Evolutionary conservation across 2,329 filamentous ascomycete genomes (phyloP).

Genomic region (Colletotrichum brevisporum): DNA sequence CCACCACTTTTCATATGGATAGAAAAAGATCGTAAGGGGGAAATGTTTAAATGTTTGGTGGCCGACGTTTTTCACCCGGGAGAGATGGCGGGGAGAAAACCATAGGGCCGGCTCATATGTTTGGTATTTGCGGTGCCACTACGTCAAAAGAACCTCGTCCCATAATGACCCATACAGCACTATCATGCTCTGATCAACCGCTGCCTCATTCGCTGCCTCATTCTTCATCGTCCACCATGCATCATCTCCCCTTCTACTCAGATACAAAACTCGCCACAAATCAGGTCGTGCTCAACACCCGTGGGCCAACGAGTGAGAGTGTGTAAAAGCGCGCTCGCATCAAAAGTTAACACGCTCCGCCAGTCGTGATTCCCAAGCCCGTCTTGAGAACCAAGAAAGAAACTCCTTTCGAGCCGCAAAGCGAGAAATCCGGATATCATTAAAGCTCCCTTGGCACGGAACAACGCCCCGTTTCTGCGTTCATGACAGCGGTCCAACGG

Average conservation of each 20-base stretch:
- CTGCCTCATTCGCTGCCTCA: background rate
- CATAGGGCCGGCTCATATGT: slow-evolving; percentile 10
- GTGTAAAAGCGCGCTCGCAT: slow-evolving; percentile 24
- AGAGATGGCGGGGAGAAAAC: background rate
- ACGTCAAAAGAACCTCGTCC: slow-evolving; percentile 6
- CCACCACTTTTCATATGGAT: slow-evolving; percentile 15
- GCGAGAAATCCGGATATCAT: slow-evolving; percentile 42
- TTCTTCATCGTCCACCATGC: slow-evolving; percentile 20
- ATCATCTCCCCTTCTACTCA: slow-evolving; percentile 5
- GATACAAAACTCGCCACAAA: slow-evolving; percentile 26
- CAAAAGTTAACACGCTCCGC: slow-evolving; percentile 19
- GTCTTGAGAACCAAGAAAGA: slow-evolving; percentile 36
- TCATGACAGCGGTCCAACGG: slow-evolving; percentile 17
- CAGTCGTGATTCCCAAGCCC: slow-evolving; percentile 29
- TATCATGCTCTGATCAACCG: slow-evolving; percentile 9
- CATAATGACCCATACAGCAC: slow-evolving; percentile 2
- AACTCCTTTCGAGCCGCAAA: slow-evolving; percentile 34
- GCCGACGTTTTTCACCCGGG: background rate
- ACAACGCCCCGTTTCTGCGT: slow-evolving; percentile 21
- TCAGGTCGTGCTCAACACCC: slow-evolving; percentile 24
- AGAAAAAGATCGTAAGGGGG: background rate
- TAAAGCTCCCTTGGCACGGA: slow-evolving; percentile 32
- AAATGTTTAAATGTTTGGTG: slow-evolving; percentile 9
- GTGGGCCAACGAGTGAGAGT: slow-evolving; percentile 22
- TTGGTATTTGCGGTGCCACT: slow-evolving; percentile 32